These are phyloP conservation scores for Magnolia kwangsiensis DNA, from an alignment of 164 flowering plant genomes.

Conservation along the genomic window DNA sequence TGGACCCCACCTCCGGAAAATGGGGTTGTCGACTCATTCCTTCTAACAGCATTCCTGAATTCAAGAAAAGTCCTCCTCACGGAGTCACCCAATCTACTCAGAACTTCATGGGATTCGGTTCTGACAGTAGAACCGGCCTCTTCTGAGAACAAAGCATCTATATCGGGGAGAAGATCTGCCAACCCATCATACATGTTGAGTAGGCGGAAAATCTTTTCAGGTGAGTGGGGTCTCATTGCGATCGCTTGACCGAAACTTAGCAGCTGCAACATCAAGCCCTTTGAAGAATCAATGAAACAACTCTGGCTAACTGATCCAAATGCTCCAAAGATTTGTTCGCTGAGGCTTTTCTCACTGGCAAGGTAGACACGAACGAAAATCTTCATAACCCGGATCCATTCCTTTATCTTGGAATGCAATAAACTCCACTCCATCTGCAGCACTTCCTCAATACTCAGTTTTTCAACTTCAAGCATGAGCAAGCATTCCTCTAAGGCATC, in stretches of 20 bases:
- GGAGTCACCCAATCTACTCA: conserved; percentile 5
- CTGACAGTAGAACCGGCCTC: background rate
- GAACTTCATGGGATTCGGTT: conserved; percentile 6
- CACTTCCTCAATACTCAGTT: conserved; percentile 78
- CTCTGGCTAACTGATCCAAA: background rate
- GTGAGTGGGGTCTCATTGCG: background rate
- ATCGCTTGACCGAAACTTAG: conserved; percentile 9
- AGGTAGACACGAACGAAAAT: conserved; percentile 4
- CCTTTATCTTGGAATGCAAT: conserved; percentile 3
- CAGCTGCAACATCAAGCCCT: conserved; percentile 1
- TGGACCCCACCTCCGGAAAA: conserved; percentile 17
- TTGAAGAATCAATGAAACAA: conserved; percentile 9
- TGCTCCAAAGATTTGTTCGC: conserved; percentile 1
- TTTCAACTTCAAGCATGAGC: conserved; percentile 60
- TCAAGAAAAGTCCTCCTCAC: conserved; percentile 1
- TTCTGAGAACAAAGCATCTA: conserved; percentile 5
- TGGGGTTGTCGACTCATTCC: background rate
- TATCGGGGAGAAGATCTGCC: conserved; percentile 9
- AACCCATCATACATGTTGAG: conserved; percentile 9
- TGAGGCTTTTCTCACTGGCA: conserved; percentile 3
- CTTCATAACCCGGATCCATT: conserved; percentile 7
- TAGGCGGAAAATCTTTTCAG: conserved; percentile 1
- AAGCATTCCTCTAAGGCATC: conserved; percentile 77
- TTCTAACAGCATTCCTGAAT: conserved; percentile 7
- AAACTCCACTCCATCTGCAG: conserved; percentile 7